phyloP scores from a whole-genome alignment of 208 protist genomes.

The Leishmania major region DNA sequence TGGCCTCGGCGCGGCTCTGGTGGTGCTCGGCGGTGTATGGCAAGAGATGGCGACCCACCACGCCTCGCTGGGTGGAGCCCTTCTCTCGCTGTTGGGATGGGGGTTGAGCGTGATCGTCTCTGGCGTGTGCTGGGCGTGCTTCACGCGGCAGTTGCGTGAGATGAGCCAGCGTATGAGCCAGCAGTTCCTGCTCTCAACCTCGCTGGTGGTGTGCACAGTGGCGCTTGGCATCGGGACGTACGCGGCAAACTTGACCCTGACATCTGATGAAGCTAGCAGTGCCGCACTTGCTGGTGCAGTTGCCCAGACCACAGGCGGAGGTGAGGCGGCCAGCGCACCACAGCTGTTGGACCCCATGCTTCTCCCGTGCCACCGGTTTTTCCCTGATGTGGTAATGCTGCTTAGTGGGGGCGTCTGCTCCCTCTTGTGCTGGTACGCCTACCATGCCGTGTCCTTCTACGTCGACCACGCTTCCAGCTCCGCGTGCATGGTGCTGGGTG shows the following conservation, averaged over 20 bases:
- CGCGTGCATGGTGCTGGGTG: constrained; percentile 27
- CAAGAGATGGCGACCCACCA: not conserved
- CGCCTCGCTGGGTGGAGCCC: not conserved
- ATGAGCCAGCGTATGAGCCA: constrained; percentile 32
- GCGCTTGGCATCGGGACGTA: constrained; percentile 17
- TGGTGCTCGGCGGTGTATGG: constrained; percentile 2
- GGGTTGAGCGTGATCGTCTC: constrained; percentile 4
- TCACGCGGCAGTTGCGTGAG: constrained; percentile 23
- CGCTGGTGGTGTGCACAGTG: constrained; percentile 13
- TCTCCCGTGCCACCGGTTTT: constrained; percentile 12
- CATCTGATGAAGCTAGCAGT: not conserved
- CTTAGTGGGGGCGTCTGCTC: constrained; percentile 13
- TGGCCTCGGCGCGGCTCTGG: constrained; percentile 1
- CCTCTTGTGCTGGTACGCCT: constrained; percentile 26
- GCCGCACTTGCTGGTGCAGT: not conserved
- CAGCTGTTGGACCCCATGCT: not conserved
- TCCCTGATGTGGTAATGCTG: constrained; percentile 23
- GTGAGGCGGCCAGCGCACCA: not conserved
- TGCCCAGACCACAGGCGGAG: not conserved
- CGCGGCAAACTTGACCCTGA: not conserved
- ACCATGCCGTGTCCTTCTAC: constrained; percentile 30
- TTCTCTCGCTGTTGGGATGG: constrained; percentile 13
- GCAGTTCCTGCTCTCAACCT: constrained; percentile 27
- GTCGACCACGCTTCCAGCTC: constrained; percentile 25
- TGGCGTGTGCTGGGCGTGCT: constrained; percentile 20